Evolutionary conservation across 352 stramenopile genomes (phyloP).

Genomic region (Aphanomyces invadans): DNA sequence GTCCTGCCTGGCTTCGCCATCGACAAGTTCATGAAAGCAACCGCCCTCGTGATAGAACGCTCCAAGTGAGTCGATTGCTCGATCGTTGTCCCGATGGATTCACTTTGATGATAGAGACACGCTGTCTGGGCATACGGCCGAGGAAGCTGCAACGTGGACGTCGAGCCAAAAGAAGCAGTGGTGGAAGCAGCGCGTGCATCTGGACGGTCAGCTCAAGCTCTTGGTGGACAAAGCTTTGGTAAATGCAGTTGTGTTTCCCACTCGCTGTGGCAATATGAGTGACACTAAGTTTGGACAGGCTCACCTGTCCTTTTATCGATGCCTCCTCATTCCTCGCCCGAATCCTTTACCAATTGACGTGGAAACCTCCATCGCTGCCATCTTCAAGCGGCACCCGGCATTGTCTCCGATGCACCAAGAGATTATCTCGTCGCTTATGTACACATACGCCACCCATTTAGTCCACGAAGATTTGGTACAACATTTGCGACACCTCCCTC

Average conservation of each 20-base stretch:
- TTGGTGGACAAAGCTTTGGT: constrained; percentile 51
- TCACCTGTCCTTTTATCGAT: constrained; percentile 4
- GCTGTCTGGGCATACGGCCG: constrained; percentile 47
- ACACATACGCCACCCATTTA: background rate
- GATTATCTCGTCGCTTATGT: background rate
- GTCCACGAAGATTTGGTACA: background rate
- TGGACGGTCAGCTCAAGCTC: constrained; percentile 42
- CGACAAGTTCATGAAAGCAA: constrained; percentile 4
- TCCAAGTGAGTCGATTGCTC: constrained; percentile 15
- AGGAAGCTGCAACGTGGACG: constrained; percentile 47
- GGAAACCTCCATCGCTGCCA: background rate
- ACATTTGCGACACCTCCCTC: too few relatives aligned
- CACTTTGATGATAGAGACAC: constrained; percentile 32
- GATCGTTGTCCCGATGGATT: background rate
- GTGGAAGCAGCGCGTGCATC: constrained; percentile 56
- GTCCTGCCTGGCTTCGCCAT: constrained; percentile 13
- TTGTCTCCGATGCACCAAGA: constrained; percentile 3
- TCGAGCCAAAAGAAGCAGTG: constrained; percentile 62
- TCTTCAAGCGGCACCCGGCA: background rate
- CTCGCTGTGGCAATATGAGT: too few relatives aligned
- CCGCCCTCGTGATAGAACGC: background rate
- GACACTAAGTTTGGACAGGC: too few relatives aligned
- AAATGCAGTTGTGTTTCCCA: background rate
- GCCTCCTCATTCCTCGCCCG: constrained; percentile 15
- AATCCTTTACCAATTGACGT: background rate